Evolutionary conservation across 441 rosid genomes (phyloP).

Genomic region (Populus hybrid): DNA sequence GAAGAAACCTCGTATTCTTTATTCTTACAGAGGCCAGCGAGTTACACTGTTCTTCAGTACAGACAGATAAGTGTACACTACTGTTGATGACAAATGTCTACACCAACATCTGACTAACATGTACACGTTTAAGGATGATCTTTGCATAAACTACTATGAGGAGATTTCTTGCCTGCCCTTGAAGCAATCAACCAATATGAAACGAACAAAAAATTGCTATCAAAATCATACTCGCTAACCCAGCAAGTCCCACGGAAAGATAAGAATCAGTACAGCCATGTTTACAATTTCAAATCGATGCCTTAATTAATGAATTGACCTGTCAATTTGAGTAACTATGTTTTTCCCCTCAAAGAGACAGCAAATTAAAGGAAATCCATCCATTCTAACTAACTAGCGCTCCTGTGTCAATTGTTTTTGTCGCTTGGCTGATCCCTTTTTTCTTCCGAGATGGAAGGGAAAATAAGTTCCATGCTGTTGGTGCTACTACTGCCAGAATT

Average conservation of each 20-base stretch:
- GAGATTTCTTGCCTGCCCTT: neutral
- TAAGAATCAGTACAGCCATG: too few species aligned
- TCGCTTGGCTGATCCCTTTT: slow-evolving; percentile 29
- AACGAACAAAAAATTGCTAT: neutral
- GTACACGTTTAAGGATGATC: neutral
- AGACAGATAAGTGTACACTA: neutral
- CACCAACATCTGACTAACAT: neutral
- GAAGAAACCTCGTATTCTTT: neutral
- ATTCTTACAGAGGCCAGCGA: neutral
- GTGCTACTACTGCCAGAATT: slow-evolving; percentile 53
- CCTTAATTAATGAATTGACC: too few species aligned
- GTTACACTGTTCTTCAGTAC: neutral
- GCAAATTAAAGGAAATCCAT: neutral
- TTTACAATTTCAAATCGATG: too few species aligned
- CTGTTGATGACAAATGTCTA: too few species aligned
- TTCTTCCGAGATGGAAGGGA: slow-evolving; percentile 27
- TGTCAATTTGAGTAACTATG: too few species aligned
- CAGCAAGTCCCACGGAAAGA: too few species aligned
- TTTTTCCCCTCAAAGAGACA: neutral
- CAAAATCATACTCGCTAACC: neutral
- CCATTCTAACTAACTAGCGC: too few species aligned
- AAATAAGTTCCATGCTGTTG: slow-evolving; percentile 60
- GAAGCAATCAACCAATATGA: neutral
- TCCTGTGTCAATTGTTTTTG: slow-evolving; percentile 23
- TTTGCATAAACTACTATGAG: neutral